Evolutionary conservation across 306 rosid species (phyloP).

Genomic region (Pachyrhizus erosus): DNA sequence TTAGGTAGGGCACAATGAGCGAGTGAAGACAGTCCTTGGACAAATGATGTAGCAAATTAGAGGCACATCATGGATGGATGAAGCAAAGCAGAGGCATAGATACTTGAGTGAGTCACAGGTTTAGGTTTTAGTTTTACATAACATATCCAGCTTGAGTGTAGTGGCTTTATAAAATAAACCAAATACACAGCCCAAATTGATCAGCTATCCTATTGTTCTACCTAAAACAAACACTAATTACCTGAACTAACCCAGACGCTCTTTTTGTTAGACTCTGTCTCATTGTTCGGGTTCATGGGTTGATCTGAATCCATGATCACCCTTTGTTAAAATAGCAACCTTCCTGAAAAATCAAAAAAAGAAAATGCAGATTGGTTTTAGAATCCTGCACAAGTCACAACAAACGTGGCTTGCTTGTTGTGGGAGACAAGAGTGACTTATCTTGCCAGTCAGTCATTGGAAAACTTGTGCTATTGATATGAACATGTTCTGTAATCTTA

Average conservation of each 20-base stretch:
- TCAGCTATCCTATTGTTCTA: neutral
- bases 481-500: neutral
- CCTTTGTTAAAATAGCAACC: neutral
- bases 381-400: neutral
- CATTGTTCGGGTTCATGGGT: neutral
- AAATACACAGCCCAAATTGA: neutral
- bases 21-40: too few relatives aligned
- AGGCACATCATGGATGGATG: too few relatives aligned
- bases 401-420: slow-evolving; percentile 2
- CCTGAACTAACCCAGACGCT: neutral
- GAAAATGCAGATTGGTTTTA: neutral
- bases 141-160: neutral
- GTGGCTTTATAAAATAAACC: neutral
- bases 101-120: neutral
- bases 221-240: neutral
- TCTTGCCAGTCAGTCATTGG: neutral
- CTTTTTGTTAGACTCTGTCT: neutral
- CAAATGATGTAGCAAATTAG: too few relatives aligned
- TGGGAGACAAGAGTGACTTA: neutral
- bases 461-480: neutral
- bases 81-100: too few relatives aligned
- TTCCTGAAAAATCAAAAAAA: neutral
- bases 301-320: neutral
- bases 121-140: neutral
- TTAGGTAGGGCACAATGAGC: too few relatives aligned